These are phyloP conservation scores for Wickerhamiella cacticola DNA, from an alignment of 805 yeast genomes.

Conservation along the genomic window DNA sequence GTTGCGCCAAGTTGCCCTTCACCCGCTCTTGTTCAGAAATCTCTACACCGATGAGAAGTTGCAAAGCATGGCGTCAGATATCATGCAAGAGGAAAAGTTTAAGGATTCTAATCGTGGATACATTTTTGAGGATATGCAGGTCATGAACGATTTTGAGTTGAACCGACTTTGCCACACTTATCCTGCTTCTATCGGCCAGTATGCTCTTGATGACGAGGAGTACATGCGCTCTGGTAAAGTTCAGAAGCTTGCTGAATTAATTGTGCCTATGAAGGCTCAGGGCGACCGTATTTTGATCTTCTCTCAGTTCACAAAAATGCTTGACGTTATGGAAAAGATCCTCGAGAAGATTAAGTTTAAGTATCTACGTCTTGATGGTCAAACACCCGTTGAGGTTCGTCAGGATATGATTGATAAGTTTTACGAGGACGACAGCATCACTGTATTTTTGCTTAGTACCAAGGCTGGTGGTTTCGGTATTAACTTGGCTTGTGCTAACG, in stretches of 20 bases:
- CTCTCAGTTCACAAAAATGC: conserved; percentile 83
- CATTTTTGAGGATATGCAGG: conserved; percentile 87
- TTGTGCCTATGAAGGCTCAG: conserved; percentile 43
- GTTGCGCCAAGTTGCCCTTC: conserved; percentile 83
- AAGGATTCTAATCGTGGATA: conserved; percentile 60
- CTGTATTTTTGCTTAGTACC: conserved; percentile 80
- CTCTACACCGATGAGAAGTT: conserved; percentile 46
- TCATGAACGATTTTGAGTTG: conserved; percentile 85
- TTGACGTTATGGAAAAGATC: conserved; percentile 75
- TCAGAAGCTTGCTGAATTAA: conserved; percentile 39
- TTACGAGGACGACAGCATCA: conserved; percentile 68
- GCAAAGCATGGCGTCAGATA: conserved; percentile 57
- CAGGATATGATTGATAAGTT: conserved; percentile 85
- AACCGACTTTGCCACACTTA: conserved; percentile 61
- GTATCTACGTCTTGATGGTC: conserved; percentile 84
- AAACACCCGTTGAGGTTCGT: conserved; percentile 82
- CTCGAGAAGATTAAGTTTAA: conserved; percentile 51
- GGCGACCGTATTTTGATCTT: conserved; percentile 67
- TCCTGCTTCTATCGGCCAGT: conserved; percentile 47
- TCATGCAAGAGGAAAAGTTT: conserved; percentile 73
- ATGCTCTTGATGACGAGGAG: conserved; percentile 39
- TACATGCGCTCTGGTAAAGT: conserved; percentile 72
- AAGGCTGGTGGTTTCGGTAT: conserved; percentile 99
- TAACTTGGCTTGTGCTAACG: conserved; percentile 87
- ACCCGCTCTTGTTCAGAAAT: conserved; percentile 72